Base-by-base conservation (phyloP, 1,284 basidiomycete species). In the Tetrapyrgos nigripes region DNA sequence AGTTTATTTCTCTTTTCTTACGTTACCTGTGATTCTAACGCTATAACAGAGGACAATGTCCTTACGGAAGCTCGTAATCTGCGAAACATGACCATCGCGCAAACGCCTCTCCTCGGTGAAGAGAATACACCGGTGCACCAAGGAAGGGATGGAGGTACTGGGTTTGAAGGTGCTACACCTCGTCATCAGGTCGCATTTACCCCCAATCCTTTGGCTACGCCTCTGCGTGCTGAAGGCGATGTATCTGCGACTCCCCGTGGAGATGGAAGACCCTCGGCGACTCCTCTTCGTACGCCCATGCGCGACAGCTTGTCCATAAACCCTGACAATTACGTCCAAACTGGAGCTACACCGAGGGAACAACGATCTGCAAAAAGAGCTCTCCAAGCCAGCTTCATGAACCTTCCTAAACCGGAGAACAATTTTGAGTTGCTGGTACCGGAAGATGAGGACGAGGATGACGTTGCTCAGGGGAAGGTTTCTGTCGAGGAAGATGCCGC, bases 391-490 rank as follows among this genome's bases (percentile, higher is more conserved):
- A 93, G 92, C 1, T 97, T 99, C 73, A 84, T 84, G 71, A 88
- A 78, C 61, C 80, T 99, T 17, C 97, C 97, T 0, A 89, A 88
- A 64, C 96, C 97, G 0, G 95, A 98, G 78, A 99, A 99, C 73
- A 97, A 99, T 75, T 99, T 98, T 68, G 96, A 99, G 75, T 79
- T 99, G 45, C 85, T 97, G 24, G 88, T 98, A 4, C 94, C 94
- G 4, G 93, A 95, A 64, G 91, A 93, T 24, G 94, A 95, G 59
- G 86, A 83, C 10, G 86, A 86, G 2, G 84, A 77, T 2, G 78
- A 76, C 9, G 76, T 72, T n/a, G 79, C 73, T 23, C 79, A 70
- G 9, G 75, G 69, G 4, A 70, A 70, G 13, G 58, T 85, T 60
- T 75, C 82, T 0, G 33, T 50, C 9, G 91, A 91, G 66, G 93